Evolutionary conservation across 345 rosid genomes (phyloP).

Genomic region (Iberis pinnata): DNA sequence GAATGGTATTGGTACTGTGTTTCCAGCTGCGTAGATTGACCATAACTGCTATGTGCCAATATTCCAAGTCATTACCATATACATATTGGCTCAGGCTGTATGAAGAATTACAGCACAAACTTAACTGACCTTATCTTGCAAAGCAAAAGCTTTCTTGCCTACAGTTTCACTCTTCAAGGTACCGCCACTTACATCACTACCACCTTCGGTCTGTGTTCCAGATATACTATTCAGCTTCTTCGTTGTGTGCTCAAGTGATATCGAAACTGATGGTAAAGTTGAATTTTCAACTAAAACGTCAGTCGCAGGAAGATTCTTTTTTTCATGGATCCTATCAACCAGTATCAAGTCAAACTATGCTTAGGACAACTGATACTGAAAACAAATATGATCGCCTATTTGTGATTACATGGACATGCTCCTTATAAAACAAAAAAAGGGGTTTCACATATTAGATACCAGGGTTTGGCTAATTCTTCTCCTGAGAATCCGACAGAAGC

Average conservation of each 20-base stretch:
- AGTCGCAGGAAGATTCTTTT: constrained; percentile 32
- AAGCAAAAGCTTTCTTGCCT: constrained; percentile 69
- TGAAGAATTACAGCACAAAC: neutral
- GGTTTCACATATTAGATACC: constrained; percentile 33
- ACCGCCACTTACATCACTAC: constrained; percentile 35
- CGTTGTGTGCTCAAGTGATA: constrained; percentile 37
- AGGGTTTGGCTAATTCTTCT: constrained; percentile 29
- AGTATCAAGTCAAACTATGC: constrained; percentile 6
- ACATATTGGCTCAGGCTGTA: neutral
- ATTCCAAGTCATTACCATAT: constrained; percentile 2
- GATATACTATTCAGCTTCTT: constrained; percentile 37
- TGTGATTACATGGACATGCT: neutral
- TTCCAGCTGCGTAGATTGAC: constrained; percentile 97
- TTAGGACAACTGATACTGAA: too few species aligned
- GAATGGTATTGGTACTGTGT: constrained; percentile 96
- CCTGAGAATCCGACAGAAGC: constrained; percentile 33
- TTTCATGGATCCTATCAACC: constrained; percentile 40
- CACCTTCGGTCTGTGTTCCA: constrained; percentile 39
- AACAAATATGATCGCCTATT: neutral
- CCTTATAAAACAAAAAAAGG: neutral
- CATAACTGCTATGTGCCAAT: constrained; percentile 53
- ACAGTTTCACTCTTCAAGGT: constrained; percentile 63
- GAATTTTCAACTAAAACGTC: constrained; percentile 33
- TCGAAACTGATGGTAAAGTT: constrained; percentile 21
- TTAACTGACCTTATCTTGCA: constrained; percentile 81